These are phyloP conservation scores for Draba incana DNA, from an alignment of 345 rosid species.

Conservation along the genomic window DNA sequence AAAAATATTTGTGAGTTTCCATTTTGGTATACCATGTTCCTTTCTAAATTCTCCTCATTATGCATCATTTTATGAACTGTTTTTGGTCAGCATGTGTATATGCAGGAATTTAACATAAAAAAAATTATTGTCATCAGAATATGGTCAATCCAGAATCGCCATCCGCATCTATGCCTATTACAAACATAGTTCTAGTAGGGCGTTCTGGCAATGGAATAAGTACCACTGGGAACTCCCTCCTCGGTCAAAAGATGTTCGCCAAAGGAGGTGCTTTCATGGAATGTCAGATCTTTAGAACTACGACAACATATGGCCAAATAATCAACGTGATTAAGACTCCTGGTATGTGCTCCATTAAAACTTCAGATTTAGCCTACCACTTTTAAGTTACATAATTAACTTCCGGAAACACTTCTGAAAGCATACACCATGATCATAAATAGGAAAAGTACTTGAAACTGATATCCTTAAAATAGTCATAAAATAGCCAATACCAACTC, in stretches of 20 bases:
- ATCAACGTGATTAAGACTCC: conserved; percentile 24
- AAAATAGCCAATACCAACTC: too few species aligned
- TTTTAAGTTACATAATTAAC: too few species aligned
- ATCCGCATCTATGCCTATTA: conserved; percentile 2
- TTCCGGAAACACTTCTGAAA: too few species aligned
- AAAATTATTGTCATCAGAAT: too few species aligned
- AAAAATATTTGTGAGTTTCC: not conserved
- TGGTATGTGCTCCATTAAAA: not conserved
- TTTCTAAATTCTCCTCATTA: not conserved
- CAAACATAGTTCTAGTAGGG: conserved; percentile 73
- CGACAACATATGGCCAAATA: not conserved
- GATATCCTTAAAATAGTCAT: too few species aligned
- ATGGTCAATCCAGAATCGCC: not conserved
- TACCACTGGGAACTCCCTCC: conserved; percentile 75
- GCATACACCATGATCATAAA: too few species aligned
- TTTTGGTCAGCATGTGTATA: not conserved
- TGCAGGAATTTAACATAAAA: too few species aligned
- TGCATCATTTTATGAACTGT: not conserved
- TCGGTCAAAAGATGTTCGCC: conserved; percentile 63
- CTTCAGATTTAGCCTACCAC: not conserved
- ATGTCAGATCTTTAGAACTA: conserved; percentile 6
- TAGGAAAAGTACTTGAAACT: too few species aligned
- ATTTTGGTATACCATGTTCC: not conserved
- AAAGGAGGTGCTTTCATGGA: conserved; percentile 27
- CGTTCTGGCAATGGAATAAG: conserved; percentile 82